These are phyloP conservation scores for Straminergon stramineum DNA, from an alignment of 225 moss, liverwort and hornwort species.

Conservation along the genomic window DNA sequence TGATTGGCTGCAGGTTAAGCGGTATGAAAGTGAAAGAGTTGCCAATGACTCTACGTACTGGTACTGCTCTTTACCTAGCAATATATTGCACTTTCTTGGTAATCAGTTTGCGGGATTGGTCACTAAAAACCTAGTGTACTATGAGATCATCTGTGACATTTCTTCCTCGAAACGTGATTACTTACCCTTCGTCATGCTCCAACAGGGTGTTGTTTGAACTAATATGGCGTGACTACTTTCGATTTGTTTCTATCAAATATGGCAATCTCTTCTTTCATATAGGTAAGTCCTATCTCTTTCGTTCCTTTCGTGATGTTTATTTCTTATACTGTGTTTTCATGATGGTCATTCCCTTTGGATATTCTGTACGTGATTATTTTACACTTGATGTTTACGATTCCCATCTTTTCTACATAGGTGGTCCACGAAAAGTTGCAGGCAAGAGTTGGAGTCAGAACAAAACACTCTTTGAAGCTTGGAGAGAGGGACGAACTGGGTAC, in stretches of 20 bases:
- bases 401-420: constrained; percentile 29
- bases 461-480: constrained; percentile 85
- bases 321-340: not conserved
- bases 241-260: constrained; percentile 95
- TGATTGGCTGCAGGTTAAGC: constrained; percentile 52
- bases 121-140: not conserved
- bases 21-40: constrained; percentile 81
- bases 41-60: constrained; percentile 97
- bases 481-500: constrained; percentile 87
- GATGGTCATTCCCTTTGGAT: not conserved
- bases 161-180: not conserved
- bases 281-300: constrained; percentile 19
- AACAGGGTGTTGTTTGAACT: constrained; percentile 92
- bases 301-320: not conserved
- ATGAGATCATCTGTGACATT: not conserved
- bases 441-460: constrained; percentile 83
- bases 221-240: constrained; percentile 99
- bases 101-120: not conserved
- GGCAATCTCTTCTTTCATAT: constrained; percentile 82
- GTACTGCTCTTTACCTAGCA: constrained; percentile 22
- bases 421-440: constrained; percentile 68
- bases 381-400: not conserved
- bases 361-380: not conserved
- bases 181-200: not conserved
- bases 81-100: not conserved